Percentiles rank a stretch among this genome's conserved stretches.
Conservation (phyloP, 768 basidiomycete genomes). For the Boletus vermiculosoides region DNA sequence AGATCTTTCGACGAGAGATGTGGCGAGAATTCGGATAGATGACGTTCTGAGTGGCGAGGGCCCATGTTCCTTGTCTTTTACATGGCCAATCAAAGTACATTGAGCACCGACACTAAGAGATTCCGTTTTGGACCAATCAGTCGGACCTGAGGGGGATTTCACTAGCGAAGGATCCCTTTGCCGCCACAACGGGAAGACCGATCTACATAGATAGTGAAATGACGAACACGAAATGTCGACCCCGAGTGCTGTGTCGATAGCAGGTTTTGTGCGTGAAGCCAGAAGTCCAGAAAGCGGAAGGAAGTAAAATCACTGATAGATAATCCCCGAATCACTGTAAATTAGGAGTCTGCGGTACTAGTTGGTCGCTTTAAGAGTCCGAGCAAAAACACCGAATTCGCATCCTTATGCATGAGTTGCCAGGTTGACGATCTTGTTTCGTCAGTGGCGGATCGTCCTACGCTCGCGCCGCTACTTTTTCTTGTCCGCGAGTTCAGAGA, state of each 20-base stretch:
- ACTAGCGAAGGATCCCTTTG: neutral
- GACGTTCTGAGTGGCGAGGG: neutral
- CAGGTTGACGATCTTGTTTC: constrained; percentile 13
- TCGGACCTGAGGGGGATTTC: neutral
- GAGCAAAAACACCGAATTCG: neutral
- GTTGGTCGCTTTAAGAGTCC: neutral
- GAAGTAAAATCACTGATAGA: neutral
- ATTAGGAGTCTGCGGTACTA: neutral
- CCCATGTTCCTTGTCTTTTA: neutral
- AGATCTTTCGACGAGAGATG: neutral
- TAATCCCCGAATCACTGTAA: neutral
- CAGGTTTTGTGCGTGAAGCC: neutral
- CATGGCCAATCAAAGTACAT: neutral
- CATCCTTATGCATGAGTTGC: neutral
- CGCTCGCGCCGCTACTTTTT: constrained; percentile 1
- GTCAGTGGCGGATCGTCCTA: constrained; percentile 15
- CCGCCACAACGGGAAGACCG: neutral
- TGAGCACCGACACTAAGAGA: neutral
- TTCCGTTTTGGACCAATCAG: neutral
- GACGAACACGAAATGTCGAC: neutral
- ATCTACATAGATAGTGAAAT: neutral
- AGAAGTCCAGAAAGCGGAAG: neutral
- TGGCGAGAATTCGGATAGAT: neutral
- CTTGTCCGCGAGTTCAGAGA: neutral
- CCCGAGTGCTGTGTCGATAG: neutral